Percentiles rank a stretch among this genome's conserved stretches.
Evolutionary conservation across 73 alveolate genomes (phyloP).

Genomic region (Stentor roeselii): DNA sequence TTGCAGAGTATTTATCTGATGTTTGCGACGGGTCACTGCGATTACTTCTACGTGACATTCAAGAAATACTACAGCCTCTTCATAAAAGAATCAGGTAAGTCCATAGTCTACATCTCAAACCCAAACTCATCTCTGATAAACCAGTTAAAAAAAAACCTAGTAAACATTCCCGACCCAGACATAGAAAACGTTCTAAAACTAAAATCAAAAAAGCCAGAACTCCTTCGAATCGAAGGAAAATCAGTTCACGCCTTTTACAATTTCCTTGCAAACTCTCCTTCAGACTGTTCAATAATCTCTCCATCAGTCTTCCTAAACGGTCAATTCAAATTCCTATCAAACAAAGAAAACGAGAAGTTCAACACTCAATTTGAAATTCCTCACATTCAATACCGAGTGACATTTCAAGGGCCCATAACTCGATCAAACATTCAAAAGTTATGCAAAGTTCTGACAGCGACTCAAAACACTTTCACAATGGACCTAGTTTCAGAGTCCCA

Average conservation of each 20-base stretch:
- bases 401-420: neutral
- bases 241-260: conserved; percentile 6
- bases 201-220: neutral
- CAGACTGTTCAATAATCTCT: neutral
- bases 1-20: neutral
- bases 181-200: neutral
- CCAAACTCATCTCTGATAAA: neutral
- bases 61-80: neutral
- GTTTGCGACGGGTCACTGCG: neutral
- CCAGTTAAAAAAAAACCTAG: neutral
- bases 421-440: neutral
- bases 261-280: neutral
- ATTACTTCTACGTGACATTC: neutral
- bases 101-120: neutral
- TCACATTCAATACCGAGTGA: neutral
- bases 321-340: neutral
- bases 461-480: conserved; percentile 6
- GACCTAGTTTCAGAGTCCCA: neutral
- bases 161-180: conserved; percentile 7
- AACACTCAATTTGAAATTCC: neutral
- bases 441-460: neutral
- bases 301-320: neutral
- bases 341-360: neutral
- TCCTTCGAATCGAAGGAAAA: neutral
- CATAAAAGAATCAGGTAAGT: neutral